phyloP scores from a whole-genome alignment of 768 basidiomycete species.

The Cytidiella melzeri region DNA sequence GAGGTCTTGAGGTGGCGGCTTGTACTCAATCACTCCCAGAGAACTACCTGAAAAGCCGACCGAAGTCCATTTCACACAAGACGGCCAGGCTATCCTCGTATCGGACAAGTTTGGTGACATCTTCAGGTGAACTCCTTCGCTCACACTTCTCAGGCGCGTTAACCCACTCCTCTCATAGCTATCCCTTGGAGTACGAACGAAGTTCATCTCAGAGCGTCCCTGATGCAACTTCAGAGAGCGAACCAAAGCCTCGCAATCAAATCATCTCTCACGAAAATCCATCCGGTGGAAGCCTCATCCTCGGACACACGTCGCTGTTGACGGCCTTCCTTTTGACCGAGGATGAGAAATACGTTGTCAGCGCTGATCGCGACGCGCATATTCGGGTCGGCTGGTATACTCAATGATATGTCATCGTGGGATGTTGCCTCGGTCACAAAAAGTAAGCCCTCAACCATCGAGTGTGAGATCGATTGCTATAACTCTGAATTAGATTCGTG shows the following conservation, averaged over 20 bases:
- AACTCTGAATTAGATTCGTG: conserved; percentile 55
- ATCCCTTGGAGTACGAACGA: conserved; percentile 46
- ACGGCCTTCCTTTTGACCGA: conserved; percentile 63
- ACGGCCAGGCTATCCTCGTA: conserved; percentile 63
- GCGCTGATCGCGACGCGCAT: conserved; percentile 93
- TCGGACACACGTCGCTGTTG: conserved; percentile 87
- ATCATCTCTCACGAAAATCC: conserved; percentile 61
- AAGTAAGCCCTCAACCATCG: conserved; percentile 53
- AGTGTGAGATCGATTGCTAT: neutral
- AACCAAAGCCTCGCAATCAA: conserved; percentile 20
- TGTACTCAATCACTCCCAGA: conserved; percentile 33
- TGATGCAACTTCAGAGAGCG: neutral
- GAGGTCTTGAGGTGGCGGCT: neutral
- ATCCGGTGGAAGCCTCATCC: conserved; percentile 60
- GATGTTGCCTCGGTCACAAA: conserved; percentile 78
- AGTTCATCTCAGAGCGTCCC: conserved; percentile 14
- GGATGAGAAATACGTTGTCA: conserved; percentile 73
- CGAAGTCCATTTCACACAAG: conserved; percentile 52
- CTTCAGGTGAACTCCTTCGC: conserved; percentile 48
- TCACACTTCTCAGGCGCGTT: neutral
- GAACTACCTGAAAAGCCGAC: conserved; percentile 84
- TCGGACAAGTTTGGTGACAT: conserved; percentile 96
- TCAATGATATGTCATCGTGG: conserved; percentile 77
- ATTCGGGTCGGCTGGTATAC: conserved; percentile 90
- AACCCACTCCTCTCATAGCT: conserved; percentile 34